These are phyloP conservation scores for Serendipita sp. DNA, from an alignment of 768 basidiomycete genomes.

Conservation along the genomic window DNA sequence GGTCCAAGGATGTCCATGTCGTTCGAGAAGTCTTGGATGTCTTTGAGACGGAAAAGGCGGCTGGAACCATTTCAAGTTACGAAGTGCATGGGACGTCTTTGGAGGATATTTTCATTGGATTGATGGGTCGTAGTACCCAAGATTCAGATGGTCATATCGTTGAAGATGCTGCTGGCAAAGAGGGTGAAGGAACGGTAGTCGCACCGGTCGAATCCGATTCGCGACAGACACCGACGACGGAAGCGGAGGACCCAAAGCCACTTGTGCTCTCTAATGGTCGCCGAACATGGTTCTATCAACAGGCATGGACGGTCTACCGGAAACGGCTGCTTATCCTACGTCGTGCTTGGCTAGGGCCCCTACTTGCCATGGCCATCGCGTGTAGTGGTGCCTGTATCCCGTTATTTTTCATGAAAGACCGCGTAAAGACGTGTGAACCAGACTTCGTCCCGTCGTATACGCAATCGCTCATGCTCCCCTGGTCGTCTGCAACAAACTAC, in stretches of 20 bases:
- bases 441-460: slow-evolving; percentile 23
- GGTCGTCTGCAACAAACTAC: slow-evolving; percentile 21
- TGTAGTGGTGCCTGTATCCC: slow-evolving; percentile 54
- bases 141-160: background rate
- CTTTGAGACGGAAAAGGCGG: slow-evolving; percentile 31
- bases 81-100: slow-evolving; percentile 60
- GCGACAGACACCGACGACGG: slow-evolving; percentile 9
- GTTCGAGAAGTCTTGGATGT: slow-evolving; percentile 43
- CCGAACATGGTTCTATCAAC: slow-evolving; percentile 38
- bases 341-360: slow-evolving; percentile 52
- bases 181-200: background rate
- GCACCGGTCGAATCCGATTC: background rate
- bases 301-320: slow-evolving; percentile 58
- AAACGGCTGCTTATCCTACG: slow-evolving; percentile 51
- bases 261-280: slow-evolving; percentile 37
- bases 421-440: slow-evolving; percentile 35
- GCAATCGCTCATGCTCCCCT: slow-evolving; percentile 41
- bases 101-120: slow-evolving; percentile 64
- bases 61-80: slow-evolving; percentile 33
- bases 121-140: slow-evolving; percentile 32
- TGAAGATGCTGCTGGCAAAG: slow-evolving; percentile 17
- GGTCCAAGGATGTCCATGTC: slow-evolving; percentile 37
- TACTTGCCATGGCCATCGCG: slow-evolving; percentile 37
- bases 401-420: slow-evolving; percentile 41
- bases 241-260: slow-evolving; percentile 13